Evolutionary conservation across 192 early-diverging fungal species (phyloP).

Genomic region (Coemansia sp.): DNA sequence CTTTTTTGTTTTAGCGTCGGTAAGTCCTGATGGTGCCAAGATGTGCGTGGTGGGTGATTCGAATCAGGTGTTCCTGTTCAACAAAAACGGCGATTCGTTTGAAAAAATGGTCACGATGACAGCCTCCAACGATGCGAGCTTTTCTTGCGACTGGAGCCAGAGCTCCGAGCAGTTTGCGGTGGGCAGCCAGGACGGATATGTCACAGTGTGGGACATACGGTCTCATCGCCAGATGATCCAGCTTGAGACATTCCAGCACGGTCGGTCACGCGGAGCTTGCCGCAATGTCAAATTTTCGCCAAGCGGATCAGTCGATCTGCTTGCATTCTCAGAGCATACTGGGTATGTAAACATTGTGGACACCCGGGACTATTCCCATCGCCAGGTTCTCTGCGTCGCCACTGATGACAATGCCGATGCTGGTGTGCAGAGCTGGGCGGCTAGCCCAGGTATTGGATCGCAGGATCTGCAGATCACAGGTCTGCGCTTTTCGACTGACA

Average conservation of each 20-base stretch:
- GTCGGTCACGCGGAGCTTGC: conserved; percentile 58
- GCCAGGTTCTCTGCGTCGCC: conserved; percentile 79
- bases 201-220: conserved; percentile 91
- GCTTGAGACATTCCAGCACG: conserved; percentile 75
- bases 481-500: conserved; percentile 79
- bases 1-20: conserved; percentile 59
- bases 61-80: conserved; percentile 82
- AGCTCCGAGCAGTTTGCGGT: conserved; percentile 93
- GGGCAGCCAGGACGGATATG: conserved; percentile 90
- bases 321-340: conserved; percentile 72
- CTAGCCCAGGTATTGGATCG: conserved; percentile 14
- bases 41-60: conserved; percentile 93
- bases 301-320: conserved; percentile 82
- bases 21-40: conserved; percentile 89
- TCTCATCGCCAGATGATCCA: conserved; percentile 68
- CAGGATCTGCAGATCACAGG: conserved; percentile 83
- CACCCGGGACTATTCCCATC: conserved; percentile 79
- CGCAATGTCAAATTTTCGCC: conserved; percentile 94
- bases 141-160: conserved; percentile 95
- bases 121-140: conserved; percentile 82
- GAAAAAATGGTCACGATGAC: conserved; percentile 69
- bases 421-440: conserved; percentile 7
- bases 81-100: conserved; percentile 68
- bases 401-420: conserved; percentile 29
- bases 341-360: conserved; percentile 87